Conservation (phyloP, 2,329 filamentous ascomycete species). For the Tolypocladium cylindrosporum region DNA sequence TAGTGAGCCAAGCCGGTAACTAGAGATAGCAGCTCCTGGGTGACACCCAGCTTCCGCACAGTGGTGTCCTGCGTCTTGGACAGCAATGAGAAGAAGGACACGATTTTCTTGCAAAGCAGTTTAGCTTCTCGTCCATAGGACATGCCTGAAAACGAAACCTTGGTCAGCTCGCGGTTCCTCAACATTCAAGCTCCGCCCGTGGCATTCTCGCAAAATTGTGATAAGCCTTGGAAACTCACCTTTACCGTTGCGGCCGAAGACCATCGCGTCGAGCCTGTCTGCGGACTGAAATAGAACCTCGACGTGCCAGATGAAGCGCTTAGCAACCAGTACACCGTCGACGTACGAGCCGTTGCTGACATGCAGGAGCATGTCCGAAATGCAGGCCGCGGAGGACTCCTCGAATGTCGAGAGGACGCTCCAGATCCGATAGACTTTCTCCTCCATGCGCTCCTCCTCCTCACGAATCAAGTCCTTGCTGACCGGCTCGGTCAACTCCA, state of each 20-base stretch:
- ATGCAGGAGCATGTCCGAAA: constrained; percentile 97
- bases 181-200: neutral
- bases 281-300: constrained; percentile 85
- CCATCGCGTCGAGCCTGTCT: constrained; percentile 69
- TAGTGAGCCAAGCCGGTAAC: constrained; percentile 96
- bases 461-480: constrained; percentile 68
- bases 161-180: neutral
- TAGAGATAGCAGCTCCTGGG: constrained; percentile 92
- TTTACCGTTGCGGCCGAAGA: constrained; percentile 62
- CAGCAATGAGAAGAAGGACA: constrained; percentile 90
- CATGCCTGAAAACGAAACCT: constrained; percentile 45
- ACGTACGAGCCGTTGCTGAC: constrained; percentile 97
- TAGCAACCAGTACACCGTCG: constrained; percentile 88
- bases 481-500: constrained; percentile 39
- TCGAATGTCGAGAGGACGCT: constrained; percentile 95
- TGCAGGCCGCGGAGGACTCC: constrained; percentile 94
- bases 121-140: constrained; percentile 96
- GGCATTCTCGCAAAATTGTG: neutral
- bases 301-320: constrained; percentile 92
- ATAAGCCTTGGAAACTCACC: constrained; percentile 38
- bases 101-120: constrained; percentile 98
- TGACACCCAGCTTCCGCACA: constrained; percentile 86
- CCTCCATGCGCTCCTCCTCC: constrained; percentile 90
- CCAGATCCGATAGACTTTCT: constrained; percentile 97
- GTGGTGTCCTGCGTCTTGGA: constrained; percentile 90